Percentiles rank a stretch among this genome's conserved stretches.
Conservation (phyloP, 352 stramenopile genomes). For the Globisporangium cylindrosporum region DNA sequence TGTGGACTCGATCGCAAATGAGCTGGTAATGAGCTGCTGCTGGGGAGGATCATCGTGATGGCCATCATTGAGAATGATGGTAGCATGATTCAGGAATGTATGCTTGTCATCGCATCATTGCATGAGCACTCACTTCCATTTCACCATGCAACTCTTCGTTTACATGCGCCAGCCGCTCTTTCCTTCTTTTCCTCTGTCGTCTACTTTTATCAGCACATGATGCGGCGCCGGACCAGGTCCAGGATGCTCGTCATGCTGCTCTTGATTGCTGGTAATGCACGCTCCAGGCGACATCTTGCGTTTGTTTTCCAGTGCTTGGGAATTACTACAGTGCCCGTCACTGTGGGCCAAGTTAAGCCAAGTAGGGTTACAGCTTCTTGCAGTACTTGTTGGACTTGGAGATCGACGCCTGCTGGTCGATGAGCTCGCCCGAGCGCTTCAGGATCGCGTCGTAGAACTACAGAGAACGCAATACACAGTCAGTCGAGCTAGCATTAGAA, state of each 20-base stretch:
- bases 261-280: not conserved
- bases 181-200: not conserved
- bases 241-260: no score
- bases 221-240: no score
- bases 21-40: no score
- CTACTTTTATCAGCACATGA: no score
- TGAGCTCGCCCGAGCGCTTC: conserved; percentile 55
- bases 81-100: not conserved
- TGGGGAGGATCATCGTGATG: no score
- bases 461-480: no score
- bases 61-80: not conserved
- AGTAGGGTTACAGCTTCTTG: conserved; percentile 32
- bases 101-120: not conserved
- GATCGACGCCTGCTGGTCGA: conserved; percentile 52
- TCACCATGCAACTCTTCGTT: not conserved
- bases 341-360: not conserved
- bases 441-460: conserved; percentile 64
- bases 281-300: not conserved
- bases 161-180: not conserved
- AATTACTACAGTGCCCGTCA: no score
- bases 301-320: not conserved
- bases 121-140: not conserved
- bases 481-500: no score
- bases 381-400: conserved; percentile 46
- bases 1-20: not conserved